Conservation (phyloP, 106 monocot species). For the Apostasia ramifera region DNA sequence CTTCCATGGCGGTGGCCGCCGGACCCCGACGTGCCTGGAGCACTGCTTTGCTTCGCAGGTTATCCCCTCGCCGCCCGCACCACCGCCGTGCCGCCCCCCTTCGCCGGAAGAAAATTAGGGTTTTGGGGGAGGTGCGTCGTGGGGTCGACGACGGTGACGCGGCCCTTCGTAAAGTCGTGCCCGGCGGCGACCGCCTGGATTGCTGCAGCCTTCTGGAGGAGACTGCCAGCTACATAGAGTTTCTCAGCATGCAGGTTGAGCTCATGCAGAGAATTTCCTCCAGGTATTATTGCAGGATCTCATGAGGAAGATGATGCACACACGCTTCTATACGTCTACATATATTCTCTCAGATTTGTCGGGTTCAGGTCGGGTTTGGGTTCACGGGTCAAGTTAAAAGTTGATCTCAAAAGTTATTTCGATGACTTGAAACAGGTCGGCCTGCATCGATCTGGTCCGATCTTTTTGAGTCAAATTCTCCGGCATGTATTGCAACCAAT, state of each 20-base stretch:
- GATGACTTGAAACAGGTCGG: too few relatives aligned
- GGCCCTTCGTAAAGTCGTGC: slow-evolving; percentile 29
- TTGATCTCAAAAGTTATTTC: too few relatives aligned
- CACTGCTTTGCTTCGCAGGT: slow-evolving; percentile 15
- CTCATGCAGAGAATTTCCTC: slow-evolving; percentile 19
- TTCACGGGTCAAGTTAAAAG: too few relatives aligned
- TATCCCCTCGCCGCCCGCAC: not conserved
- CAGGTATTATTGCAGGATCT: too few relatives aligned
- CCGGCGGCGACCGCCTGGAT: slow-evolving; percentile 34
- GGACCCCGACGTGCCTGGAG: slow-evolving; percentile 25
- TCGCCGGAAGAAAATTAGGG: not conserved
- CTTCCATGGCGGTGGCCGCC: slow-evolving; percentile 25
- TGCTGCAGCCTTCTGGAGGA: slow-evolving; percentile 33
- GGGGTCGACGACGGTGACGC: slow-evolving; percentile 3
- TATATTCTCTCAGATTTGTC: too few relatives aligned
- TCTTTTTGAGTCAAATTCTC: too few relatives aligned
- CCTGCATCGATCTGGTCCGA: too few relatives aligned
- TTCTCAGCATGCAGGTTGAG: slow-evolving; percentile 29
- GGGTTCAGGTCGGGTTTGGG: too few relatives aligned
- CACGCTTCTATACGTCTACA: too few relatives aligned
- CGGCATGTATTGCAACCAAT: too few relatives aligned
- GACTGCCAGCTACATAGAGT: slow-evolving; percentile 30
- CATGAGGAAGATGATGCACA: too few relatives aligned
- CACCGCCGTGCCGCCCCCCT: not conserved
- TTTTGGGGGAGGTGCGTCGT: not conserved